A percentile compares a stretch with the other conserved stretches of the same genome.
These are phyloP conservation scores for Phaeotremella skinneri DNA, from an alignment of 768 basidiomycete genomes.

Conservation along the genomic window DNA sequence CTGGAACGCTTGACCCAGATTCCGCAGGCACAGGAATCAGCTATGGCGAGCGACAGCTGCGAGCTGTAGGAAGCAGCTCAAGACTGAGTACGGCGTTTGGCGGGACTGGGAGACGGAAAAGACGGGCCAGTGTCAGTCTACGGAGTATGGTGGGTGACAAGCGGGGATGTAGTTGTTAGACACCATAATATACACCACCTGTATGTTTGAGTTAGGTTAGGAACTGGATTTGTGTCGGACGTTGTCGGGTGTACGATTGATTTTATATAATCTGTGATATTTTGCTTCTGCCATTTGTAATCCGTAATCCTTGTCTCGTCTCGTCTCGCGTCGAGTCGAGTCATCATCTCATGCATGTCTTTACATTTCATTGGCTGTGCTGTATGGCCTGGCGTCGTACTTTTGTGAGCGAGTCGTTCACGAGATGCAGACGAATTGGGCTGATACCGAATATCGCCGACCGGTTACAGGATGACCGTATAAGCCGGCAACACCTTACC, in stretches of 20 bases:
- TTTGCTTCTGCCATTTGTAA: no score
- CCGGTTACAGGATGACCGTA: not conserved
- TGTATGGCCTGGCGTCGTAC: no score
- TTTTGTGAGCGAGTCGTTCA: no score
- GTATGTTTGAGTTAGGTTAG: no score
- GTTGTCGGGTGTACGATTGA: no score
- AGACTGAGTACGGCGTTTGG: conserved; percentile 66
- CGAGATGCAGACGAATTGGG: not conserved
- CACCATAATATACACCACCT: no score
- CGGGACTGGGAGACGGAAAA: conserved; percentile 20
- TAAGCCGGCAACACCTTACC: not conserved
- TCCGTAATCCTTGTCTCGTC: no score
- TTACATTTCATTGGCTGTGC: no score
- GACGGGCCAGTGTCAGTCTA: conserved; percentile 43
- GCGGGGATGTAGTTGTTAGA: conserved; percentile 41
- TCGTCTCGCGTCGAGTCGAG: no score
- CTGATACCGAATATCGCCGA: not conserved
- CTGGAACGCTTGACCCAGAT: conserved; percentile 86
- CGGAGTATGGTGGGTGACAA: conserved; percentile 46
- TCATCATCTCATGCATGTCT: no score
- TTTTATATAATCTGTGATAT: conserved; percentile 3
- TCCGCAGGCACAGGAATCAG: conserved; percentile 91
- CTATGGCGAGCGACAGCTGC: conserved; percentile 89
- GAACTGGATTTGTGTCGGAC: no score
- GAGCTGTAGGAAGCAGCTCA: conserved; percentile 87